A percentile compares a stretch with the other conserved stretches of the same genome.
Evolutionary conservation across 768 basidiomycete species (phyloP).

Genomic region (Naganishia onofrii): DNA sequence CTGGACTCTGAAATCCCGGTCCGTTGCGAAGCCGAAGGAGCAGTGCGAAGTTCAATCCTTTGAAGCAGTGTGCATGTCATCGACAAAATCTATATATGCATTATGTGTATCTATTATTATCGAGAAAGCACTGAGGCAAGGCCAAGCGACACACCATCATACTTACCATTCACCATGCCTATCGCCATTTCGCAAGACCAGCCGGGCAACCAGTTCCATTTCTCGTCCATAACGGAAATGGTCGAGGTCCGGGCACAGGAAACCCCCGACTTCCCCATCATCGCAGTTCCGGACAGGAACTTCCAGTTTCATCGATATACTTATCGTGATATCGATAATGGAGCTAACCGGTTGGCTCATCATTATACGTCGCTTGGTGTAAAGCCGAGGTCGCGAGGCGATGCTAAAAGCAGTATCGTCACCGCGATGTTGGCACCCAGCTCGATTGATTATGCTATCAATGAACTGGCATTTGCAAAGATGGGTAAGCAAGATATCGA

Average conservation of each 20-base stretch:
- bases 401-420: constrained; percentile 14
- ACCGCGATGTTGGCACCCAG: constrained; percentile 23
- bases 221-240: constrained; percentile 21
- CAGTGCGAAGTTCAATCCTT: no score
- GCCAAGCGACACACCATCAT: no score
- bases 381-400: constrained; percentile 5
- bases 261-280: constrained; percentile 14
- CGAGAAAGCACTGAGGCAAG: not conserved
- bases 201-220: constrained; percentile 22
- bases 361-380: constrained; percentile 27
- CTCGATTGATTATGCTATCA: constrained; percentile 25
- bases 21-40: not conserved
- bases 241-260: constrained; percentile 18
- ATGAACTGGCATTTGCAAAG: constrained; percentile 26
- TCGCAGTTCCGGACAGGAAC: constrained; percentile 25
- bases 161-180: constrained; percentile 9
- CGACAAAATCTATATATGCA: not conserved
- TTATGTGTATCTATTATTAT: not conserved
- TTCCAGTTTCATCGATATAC: constrained; percentile 19
- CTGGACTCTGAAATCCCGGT: not conserved
- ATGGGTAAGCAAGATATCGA: constrained; percentile 25
- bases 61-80: not conserved
- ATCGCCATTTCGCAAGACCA: constrained; percentile 11
- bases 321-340: constrained; percentile 19
- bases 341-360: constrained; percentile 12